Evolutionary conservation across 306 rosid genomes (phyloP), one percentile per base, ranked within the genome.

Genomic region (Aeschynomene evenia): DNA sequence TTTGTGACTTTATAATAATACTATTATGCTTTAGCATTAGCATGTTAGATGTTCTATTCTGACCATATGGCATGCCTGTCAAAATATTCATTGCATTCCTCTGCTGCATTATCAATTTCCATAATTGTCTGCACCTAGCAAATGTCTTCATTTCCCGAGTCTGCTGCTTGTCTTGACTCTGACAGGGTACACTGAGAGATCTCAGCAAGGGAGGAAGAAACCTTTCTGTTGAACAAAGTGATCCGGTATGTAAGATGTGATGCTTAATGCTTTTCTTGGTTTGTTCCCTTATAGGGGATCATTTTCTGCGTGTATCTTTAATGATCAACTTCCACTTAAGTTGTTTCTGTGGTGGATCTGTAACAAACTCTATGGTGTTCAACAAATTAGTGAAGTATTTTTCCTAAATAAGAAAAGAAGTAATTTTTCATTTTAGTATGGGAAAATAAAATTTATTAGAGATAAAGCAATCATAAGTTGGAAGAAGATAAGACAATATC

Each of bases 141-240:
- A 76, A 53, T 56, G 46, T 49, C 54, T 57, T 63, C 51, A 48
- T 73, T 40, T 61, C 57, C 61, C 10, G 66, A 42, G 74, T 72
- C 46, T 62, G 67, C 78, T 80, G 48, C 66, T 80, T 84, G 68
- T 48, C 66, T 80, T 84, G 72, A 76, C 48, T 81, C 53, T 76
- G 84, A 42, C 89, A 94, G 98, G 98, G 98, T 48, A 90, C 96
- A 40, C 78, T 94, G 63, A 90, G 97, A 84, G 98, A 90, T 87
- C 97, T 90, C 86, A 90, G 87, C 22, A 94, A 94, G 85, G 92
- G 98, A 36, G 96, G 90, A 56, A 88, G 92, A 75, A 90, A 73
- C 77, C 74, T 76, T 49, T 79, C 89, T 48, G 40, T 77, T 51
- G 96, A 86, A 71, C 92, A 85, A 74, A 70, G 73, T 36, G 95